phyloP scores from a whole-genome alignment of 106 monocot genomes.

The Dendrobium nobile region DNA sequence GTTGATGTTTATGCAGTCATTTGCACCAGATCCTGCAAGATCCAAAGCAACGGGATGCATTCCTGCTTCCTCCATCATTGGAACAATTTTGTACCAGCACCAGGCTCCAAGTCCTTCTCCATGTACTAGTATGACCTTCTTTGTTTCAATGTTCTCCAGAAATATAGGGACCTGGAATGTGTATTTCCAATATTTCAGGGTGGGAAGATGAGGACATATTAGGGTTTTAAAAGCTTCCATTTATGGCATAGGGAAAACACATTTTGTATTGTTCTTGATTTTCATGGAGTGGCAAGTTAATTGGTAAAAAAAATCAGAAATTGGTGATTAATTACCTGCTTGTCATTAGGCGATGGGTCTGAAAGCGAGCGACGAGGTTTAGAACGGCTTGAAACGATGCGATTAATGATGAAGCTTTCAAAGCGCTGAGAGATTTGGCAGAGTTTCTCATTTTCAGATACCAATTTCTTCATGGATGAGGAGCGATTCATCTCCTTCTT shows the following conservation, averaged over 20 bases:
- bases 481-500: not conserved
- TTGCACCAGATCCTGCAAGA: constrained; percentile 73
- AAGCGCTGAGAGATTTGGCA: not conserved
- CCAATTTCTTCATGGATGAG: not conserved
- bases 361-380: not conserved
- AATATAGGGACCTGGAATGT: constrained; percentile 37
- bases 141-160: constrained; percentile 65
- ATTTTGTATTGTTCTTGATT: too few species aligned
- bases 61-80: constrained; percentile 78
- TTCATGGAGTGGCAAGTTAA: too few species aligned
- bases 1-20: constrained; percentile 49
- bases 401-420: not conserved
- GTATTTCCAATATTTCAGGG: not conserved
- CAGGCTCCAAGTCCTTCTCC: constrained; percentile 99
- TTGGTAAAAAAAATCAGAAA: too few species aligned
- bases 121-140: constrained; percentile 76
- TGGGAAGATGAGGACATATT: not conserved
- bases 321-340: not conserved
- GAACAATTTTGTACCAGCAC: constrained; percentile 95
- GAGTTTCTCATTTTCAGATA: not conserved
- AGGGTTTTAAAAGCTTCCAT: not conserved
- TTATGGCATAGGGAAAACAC: not conserved
- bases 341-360: not conserved
- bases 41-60: constrained; percentile 67
- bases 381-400: not conserved